These are phyloP conservation scores for Ustulina deusta DNA, from an alignment of 2,329 filamentous ascomycete genomes.

Conservation along the genomic window DNA sequence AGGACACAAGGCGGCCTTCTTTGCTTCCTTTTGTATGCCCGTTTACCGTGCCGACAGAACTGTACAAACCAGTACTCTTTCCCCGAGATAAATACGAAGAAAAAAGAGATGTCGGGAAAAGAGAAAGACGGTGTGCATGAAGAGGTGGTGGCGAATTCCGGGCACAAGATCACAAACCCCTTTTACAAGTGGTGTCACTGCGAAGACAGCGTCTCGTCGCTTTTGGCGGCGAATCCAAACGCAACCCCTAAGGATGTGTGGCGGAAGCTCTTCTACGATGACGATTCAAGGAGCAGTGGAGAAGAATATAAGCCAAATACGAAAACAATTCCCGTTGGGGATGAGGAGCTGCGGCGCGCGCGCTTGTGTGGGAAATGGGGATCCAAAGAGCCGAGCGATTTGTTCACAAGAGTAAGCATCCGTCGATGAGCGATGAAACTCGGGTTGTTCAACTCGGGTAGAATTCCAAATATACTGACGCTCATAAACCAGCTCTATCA, in stretches of 20 bases:
- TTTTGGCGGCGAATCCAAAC: conserved; percentile 65
- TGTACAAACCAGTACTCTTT: neutral
- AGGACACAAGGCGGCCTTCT: neutral
- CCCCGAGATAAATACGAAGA: neutral
- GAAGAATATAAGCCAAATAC: conserved; percentile 39
- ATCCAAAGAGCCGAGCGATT: conserved; percentile 68
- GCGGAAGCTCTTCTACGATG: conserved; percentile 65
- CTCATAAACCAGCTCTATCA: conserved; percentile 67
- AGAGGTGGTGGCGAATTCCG: conserved; percentile 20
- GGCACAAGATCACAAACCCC: conserved; percentile 57
- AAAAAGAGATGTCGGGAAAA: conserved; percentile 7
- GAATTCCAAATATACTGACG: conserved; percentile 12
- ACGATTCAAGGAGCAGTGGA: conserved; percentile 14
- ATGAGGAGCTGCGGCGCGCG: conserved; percentile 65
- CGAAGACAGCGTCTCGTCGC: conserved; percentile 67
- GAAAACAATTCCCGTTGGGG: conserved; percentile 39
- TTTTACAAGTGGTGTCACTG: conserved; percentile 66
- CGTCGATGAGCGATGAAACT: neutral
- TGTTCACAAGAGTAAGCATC: conserved; percentile 70
- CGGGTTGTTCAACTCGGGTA: neutral
- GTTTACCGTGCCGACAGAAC: neutral
- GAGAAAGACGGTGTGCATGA: conserved; percentile 10
- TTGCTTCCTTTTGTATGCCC: neutral
- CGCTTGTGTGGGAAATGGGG: conserved; percentile 76
- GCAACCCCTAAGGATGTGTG: conserved; percentile 66